phyloP scores from a whole-genome alignment of 768 basidiomycete species.

The Tricholoma furcatifolium region DNA sequence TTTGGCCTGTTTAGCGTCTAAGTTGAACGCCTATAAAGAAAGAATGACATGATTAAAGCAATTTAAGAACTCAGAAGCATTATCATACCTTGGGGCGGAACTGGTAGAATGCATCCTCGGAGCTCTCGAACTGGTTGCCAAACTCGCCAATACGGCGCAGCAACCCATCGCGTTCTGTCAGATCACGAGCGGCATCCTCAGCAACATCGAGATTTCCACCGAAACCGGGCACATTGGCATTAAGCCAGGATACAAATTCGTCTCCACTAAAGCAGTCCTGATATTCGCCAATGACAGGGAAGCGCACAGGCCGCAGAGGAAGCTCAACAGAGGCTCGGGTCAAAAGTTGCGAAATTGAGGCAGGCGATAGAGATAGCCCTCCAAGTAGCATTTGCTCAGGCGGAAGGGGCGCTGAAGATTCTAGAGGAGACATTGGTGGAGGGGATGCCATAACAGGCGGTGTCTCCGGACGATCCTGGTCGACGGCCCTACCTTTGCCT shows the following conservation, averaged over 20 bases:
- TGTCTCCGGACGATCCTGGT: conserved; percentile 28
- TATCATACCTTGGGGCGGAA: conserved; percentile 71
- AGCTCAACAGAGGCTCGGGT: conserved; percentile 70
- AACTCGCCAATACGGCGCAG: conserved; percentile 78
- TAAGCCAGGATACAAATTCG: conserved; percentile 85
- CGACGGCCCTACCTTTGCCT: conserved; percentile 71
- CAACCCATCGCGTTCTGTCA: conserved; percentile 61
- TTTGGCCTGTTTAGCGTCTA: conserved; percentile 41
- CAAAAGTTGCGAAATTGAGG: conserved; percentile 68
- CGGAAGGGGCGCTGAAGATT: conserved; percentile 41
- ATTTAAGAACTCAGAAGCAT: neutral
- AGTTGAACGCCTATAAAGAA: conserved; percentile 55
- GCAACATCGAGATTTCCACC: conserved; percentile 77
- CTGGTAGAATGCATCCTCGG: conserved; percentile 81
- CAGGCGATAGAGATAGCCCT: conserved; percentile 65
- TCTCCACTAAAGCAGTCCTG: conserved; percentile 86
- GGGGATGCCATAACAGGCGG: conserved; percentile 48
- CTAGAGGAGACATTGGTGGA: conserved; percentile 59
- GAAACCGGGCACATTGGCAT: conserved; percentile 74
- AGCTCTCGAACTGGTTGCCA: conserved; percentile 77
- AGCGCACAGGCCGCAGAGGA: conserved; percentile 67
- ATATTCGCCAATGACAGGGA: conserved; percentile 83
- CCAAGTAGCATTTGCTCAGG: conserved; percentile 68
- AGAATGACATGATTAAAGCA: neutral
- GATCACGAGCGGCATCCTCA: conserved; percentile 66